Evolutionary conservation across 2,329 filamentous ascomycete species (phyloP).

Genomic region (Elsinoe australis): DNA sequence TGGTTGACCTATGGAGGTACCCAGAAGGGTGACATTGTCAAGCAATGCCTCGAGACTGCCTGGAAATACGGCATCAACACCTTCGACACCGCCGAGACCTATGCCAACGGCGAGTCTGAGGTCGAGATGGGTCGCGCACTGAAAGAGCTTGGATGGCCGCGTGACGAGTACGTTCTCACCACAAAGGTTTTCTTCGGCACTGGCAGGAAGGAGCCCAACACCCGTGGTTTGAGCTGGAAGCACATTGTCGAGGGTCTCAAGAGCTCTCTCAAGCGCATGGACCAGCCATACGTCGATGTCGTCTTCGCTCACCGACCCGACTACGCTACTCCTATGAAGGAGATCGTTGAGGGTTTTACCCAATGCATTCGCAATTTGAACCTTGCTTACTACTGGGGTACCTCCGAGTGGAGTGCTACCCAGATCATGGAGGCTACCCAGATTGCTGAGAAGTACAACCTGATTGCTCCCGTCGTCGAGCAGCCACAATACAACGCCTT

Average conservation of each 20-base stretch:
- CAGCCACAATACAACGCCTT: constrained; percentile 52
- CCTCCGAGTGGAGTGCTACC: constrained; percentile 51
- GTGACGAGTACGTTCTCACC: constrained; percentile 37
- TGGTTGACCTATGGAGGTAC: constrained; percentile 43
- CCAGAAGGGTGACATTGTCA: constrained; percentile 44
- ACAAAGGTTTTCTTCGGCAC: constrained; percentile 49
- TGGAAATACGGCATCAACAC: constrained; percentile 46
- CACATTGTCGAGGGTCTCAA: constrained; percentile 53
- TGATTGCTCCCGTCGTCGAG: constrained; percentile 50
- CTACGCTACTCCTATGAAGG: constrained; percentile 51
- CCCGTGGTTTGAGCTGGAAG: constrained; percentile 43
- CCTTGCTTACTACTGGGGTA: constrained; percentile 57
- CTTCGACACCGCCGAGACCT: constrained; percentile 46
- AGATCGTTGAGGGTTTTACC: constrained; percentile 51
- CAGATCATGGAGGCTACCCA: constrained; percentile 53
- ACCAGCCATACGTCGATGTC: constrained; percentile 59
- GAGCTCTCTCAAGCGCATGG: constrained; percentile 50
- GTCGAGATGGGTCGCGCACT: constrained; percentile 48
- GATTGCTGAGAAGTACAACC: constrained; percentile 50
- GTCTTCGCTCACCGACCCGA: constrained; percentile 57
- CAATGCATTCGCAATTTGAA: constrained; percentile 49
- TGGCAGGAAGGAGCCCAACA: constrained; percentile 51
- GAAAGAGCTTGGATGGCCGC: constrained; percentile 43
- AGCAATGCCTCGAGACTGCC: constrained; percentile 44
- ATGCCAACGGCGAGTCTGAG: constrained; percentile 54